Percentiles rank a stretch among this genome's conserved stretches.
phyloP scores from a whole-genome alignment of 164 flowering plant species.

The Platanus orientalis region DNA sequence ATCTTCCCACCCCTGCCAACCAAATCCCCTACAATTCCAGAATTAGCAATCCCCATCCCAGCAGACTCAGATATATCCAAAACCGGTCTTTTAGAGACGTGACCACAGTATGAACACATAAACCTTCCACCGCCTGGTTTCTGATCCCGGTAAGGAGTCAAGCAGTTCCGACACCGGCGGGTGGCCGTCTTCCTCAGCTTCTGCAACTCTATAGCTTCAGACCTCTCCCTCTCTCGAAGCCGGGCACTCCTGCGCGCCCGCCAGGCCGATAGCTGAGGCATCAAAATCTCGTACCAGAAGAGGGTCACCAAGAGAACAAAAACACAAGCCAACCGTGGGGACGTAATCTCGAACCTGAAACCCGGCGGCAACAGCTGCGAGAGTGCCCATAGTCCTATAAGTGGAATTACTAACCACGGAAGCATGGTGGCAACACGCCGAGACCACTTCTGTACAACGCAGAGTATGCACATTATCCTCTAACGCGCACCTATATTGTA shows the following conservation, averaged over 20 bases:
- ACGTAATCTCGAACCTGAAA: slow-evolving; percentile 83
- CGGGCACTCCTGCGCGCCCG: slow-evolving; percentile 66
- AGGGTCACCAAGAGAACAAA: slow-evolving; percentile 80
- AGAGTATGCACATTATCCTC: slow-evolving; percentile 97
- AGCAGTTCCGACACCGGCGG: slow-evolving; percentile 76
- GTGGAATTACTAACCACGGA: slow-evolving; percentile 95
- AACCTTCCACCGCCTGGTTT: slow-evolving; percentile 88
- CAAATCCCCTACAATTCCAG: too few species aligned
- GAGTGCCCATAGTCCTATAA: slow-evolving; percentile 85
- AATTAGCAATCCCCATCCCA: slow-evolving; percentile 46
- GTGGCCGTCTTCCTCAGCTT: slow-evolving; percentile 87
- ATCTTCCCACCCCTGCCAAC: too few species aligned
- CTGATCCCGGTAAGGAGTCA: slow-evolving; percentile 82
- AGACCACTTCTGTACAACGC: slow-evolving; percentile 96
- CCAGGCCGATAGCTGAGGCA: slow-evolving; percentile 96
- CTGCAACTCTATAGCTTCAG: slow-evolving; percentile 80
- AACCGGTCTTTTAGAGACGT: slow-evolving; percentile 84
- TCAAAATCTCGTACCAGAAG: slow-evolving; percentile 94
- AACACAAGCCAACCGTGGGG: slow-evolving; percentile 90
- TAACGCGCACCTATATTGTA: slow-evolving; percentile 33
- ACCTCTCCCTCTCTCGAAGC: slow-evolving; percentile 69
- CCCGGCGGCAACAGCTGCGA: slow-evolving; percentile 91
- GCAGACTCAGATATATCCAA: slow-evolving; percentile 69
- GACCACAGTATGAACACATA: slow-evolving; percentile 97
- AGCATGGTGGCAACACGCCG: slow-evolving; percentile 91